Base-by-base conservation (phyloP, 73 alveolate species). In the Paramecium tetraurelia region DNA sequence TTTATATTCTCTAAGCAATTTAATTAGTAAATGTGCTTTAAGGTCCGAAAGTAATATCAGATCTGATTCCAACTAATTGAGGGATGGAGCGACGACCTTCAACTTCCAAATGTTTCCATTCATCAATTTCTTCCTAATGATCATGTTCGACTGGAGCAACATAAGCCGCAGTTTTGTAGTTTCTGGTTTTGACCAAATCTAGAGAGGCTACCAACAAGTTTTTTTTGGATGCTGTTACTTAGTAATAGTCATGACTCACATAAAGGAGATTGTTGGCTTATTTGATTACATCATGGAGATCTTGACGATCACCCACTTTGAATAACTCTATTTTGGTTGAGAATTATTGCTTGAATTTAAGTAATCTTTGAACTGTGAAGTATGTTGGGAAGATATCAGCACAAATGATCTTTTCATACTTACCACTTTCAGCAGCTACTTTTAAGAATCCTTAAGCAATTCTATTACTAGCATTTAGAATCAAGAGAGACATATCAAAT, bases 141-240 rank as follows among this genome's bases (percentile, higher is more conserved):
- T 76, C 63, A 41, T 76, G 89, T 41, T 76, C 89, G 18, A 76
- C 44, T 76, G 89, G 89, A 1, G 63, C 72, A 9, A 38, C 89
- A 38, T 76, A 76, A 7, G 71, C 89, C 8, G 18, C 71, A 0
- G 14, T 5, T 22, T 40, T 38, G 20, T 76, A 76, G 20, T 35
- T 41, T 76, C 40, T 76, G n/a, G 22, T 76, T 9, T 76, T 76
- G 89, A 12, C 70, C 7, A 24, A 41, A 38, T 76, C 89, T 14
- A 76, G 9, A 7, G 89, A 7, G 6, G 89, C 89, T 1, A 40
- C 44, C 44, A 76, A 4, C 21, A 40, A 76, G 20, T 76, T 76
- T 38, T 31, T 35, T 38, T 76, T 76, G 8, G 89, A 36, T 1
- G 71, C 63, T 4, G 89, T 76, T 10, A 76, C 12, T 41, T 38